phyloP scores from a whole-genome alignment of 371 early-diverging fungal genomes.

The Syncephalastrum contaminatum region DNA sequence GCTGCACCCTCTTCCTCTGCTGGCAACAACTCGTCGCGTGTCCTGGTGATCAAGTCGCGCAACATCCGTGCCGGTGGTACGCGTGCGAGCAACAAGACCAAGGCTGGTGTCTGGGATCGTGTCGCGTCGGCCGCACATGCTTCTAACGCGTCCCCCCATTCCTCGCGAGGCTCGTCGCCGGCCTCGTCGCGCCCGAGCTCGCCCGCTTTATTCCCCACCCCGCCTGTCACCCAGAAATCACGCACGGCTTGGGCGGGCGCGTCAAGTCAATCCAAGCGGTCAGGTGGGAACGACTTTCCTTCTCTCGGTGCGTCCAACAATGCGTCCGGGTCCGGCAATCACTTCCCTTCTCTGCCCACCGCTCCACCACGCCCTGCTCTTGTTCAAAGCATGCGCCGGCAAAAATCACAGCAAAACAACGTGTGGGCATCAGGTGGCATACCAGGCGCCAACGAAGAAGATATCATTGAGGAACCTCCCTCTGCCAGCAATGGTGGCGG shows the following conservation, averaged over 20 bases:
- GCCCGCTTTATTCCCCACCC: slow-evolving; percentile 20
- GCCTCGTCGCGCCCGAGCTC: slow-evolving; percentile 46
- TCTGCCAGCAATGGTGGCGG: slow-evolving; percentile 5
- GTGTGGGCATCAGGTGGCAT: too few species aligned
- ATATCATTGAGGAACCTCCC: too few species aligned
- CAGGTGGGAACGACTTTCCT: slow-evolving; percentile 22
- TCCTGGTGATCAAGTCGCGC: slow-evolving; percentile 50
- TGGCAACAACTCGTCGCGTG: slow-evolving; percentile 39
- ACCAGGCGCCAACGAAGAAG: too few species aligned
- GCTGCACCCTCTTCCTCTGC: slow-evolving; percentile 18
- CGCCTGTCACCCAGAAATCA: slow-evolving; percentile 4
- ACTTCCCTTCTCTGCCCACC: slow-evolving; percentile 46
- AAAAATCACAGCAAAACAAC: slow-evolving; percentile 6
- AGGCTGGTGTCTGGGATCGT: slow-evolving; percentile 46
- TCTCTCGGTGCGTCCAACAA: slow-evolving; percentile 11
- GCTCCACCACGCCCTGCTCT: slow-evolving; percentile 32
- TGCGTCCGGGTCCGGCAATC: slow-evolving; percentile 2
- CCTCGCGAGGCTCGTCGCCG: slow-evolving; percentile 36
- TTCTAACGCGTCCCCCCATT: slow-evolving; percentile 19
- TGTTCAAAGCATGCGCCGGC: slow-evolving; percentile 33
- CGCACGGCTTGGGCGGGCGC: slow-evolving; percentile 26
- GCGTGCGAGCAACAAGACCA: slow-evolving; percentile 31
- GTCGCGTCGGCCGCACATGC: slow-evolving; percentile 41
- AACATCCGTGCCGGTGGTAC: slow-evolving; percentile 43
- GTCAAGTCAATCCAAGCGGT: slow-evolving; percentile 1